Evolutionary conservation across 2,329 filamentous ascomycete genomes (phyloP).

Genomic region (Phaeomoniella chlamydospora): DNA sequence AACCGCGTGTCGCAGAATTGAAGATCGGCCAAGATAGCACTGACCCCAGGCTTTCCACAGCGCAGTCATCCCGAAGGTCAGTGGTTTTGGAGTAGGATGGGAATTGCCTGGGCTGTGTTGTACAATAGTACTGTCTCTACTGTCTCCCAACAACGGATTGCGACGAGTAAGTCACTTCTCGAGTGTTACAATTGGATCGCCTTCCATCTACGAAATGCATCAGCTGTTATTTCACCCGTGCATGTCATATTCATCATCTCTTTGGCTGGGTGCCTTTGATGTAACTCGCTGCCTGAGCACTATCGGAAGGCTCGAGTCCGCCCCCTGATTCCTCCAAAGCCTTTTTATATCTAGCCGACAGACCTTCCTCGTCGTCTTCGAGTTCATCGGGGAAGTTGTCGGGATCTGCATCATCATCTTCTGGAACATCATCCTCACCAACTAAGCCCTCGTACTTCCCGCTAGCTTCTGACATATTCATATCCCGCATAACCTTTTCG

Average conservation of each 20-base stretch:
- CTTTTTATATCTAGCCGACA: neutral
- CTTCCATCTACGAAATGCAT: too few relatives aligned
- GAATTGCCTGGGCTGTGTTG: too few relatives aligned
- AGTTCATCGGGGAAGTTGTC: conserved; percentile 29
- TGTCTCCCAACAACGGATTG: too few relatives aligned
- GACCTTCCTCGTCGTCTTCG: conserved; percentile 37
- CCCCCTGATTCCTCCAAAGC: neutral
- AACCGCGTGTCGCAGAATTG: too few relatives aligned
- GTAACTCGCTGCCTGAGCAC: neutral
- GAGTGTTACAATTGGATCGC: too few relatives aligned
- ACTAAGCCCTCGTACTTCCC: conserved; percentile 15
- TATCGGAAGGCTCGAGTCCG: neutral
- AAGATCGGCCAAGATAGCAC: too few relatives aligned
- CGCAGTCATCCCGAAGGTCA: too few relatives aligned
- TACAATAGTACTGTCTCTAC: too few relatives aligned
- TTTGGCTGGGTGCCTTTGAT: neutral
- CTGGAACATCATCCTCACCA: conserved; percentile 33
- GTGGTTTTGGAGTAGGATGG: too few relatives aligned
- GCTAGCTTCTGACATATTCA: conserved; percentile 43
- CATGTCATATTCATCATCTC: conserved; percentile 39
- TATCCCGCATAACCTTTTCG: conserved; percentile 87
- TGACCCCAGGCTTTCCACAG: too few relatives aligned
- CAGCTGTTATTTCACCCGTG: too few relatives aligned
- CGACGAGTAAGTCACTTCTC: too few relatives aligned
- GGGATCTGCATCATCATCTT: conserved; percentile 35